Conservation (phyloP, 1,284 basidiomycete species). For the Puccinia triticina region DNA sequence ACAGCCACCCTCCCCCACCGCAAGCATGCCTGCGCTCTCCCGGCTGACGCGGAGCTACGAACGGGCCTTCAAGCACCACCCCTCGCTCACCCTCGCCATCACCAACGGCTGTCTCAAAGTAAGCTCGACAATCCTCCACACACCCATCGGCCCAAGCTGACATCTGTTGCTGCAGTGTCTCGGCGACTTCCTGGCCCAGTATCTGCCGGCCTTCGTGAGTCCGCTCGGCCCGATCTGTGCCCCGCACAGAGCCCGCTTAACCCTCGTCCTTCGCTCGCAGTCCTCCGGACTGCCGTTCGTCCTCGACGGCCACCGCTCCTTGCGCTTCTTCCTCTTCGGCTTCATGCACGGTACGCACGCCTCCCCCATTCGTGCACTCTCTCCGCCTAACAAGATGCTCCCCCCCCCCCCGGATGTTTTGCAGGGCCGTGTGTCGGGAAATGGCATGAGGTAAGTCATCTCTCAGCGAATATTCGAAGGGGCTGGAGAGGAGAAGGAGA, state of each 20-base stretch:
- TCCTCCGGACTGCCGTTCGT: constrained; percentile 13
- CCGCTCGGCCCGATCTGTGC: neutral
- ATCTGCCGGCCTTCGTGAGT: constrained; percentile 28
- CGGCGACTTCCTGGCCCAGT: constrained; percentile 42
- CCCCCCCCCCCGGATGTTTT: neutral
- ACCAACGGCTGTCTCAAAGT: constrained; percentile 46
- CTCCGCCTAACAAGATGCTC: neutral
- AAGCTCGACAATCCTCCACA: neutral
- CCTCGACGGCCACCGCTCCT: constrained; percentile 15
- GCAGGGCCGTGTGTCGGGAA: constrained; percentile 48
- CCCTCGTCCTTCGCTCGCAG: too few relatives aligned
- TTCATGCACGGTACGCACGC: constrained; percentile 22
- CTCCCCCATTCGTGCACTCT: neutral
- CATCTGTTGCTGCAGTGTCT: constrained; percentile 3
- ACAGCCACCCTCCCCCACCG: too few relatives aligned
- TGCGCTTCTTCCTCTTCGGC: constrained; percentile 37
- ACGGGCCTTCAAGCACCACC: constrained; percentile 35
- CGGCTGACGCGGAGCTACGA: constrained; percentile 31
- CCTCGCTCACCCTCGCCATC: constrained; percentile 45
- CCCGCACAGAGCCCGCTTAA: too few relatives aligned
- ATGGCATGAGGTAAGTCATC: constrained; percentile 44
- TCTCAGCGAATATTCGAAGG: too few relatives aligned
- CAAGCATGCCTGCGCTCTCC: constrained; percentile 24
- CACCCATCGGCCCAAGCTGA: neutral
- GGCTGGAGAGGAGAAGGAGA: too few relatives aligned